phyloP scores from a whole-genome alignment of 176 grass and related monocot species.

The Oryza longistaminata region DNA sequence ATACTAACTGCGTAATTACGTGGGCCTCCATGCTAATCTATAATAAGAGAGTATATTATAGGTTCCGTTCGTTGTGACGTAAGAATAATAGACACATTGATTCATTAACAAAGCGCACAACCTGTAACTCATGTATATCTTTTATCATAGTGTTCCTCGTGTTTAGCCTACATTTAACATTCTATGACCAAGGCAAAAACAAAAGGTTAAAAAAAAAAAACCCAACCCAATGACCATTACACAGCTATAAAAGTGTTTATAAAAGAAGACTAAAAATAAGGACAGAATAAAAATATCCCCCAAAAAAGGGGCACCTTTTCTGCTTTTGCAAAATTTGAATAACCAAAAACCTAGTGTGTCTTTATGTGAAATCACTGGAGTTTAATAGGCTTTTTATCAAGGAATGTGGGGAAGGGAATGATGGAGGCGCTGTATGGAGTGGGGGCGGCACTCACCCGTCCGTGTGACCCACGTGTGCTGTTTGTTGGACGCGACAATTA shows the following conservation, averaged over 20 bases:
- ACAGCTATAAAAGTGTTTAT: not conserved
- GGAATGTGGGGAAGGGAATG: constrained; percentile 32
- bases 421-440: constrained; percentile 16
- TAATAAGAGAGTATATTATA: too few species aligned
- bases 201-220: too few species aligned
- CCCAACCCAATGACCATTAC: too few species aligned
- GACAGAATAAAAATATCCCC: not conserved
- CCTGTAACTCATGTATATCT: too few species aligned
- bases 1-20: too few species aligned
- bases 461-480: constrained; percentile 56
- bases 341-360: not conserved
- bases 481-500: constrained; percentile 30
- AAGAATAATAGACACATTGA: too few species aligned
- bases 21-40: too few species aligned
- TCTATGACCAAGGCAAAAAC: too few species aligned
- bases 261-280: too few species aligned
- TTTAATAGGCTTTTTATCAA: constrained; percentile 17
- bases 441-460: constrained; percentile 29
- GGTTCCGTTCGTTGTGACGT: too few species aligned
- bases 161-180: not conserved
- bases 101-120: too few species aligned
- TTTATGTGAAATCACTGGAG: not conserved
- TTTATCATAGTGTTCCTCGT: not conserved
- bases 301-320: not conserved
- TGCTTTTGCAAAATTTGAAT: not conserved